Evolutionary conservation across 192 early-diverging fungal genomes (phyloP), one percentile per base, ranked within the genome.

Genomic region (Pecoramyces ruminantium): DNA sequence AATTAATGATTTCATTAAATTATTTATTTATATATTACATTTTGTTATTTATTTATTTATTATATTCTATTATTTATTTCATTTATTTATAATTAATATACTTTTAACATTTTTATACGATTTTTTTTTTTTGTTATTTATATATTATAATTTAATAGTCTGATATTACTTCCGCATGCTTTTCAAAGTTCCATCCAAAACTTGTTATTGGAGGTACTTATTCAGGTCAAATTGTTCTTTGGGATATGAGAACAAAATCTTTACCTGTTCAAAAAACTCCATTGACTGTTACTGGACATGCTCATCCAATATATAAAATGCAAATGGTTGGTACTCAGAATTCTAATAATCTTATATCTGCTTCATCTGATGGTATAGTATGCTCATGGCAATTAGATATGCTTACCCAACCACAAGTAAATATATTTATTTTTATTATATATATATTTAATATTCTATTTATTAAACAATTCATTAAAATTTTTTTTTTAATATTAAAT

Each of bases 361-460:
- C 93, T 28, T 94, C 93, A 78, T 96, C 95, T n/a, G 98, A 99
- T 86, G 98, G 98, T 14, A 86, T 95, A 79, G 92, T 98, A 21
- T 98, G 97, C 85, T 89, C 94, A 38, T 99, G 98, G 98, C 93
- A 94, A 85, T 86, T 98, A 83, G 97, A 99, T 85, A 97, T 96
- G 95, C 87, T 98, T n/a, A 94, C 95, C 12, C 94, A 96, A 81
- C 98, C 98, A 39, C 93, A 95, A 87, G 92, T 90, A 83, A 15
- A 79, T 25, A 28, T 11, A 21, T 21, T 14, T 30, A 21, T 21
- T 39, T 78, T 14, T 13, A 13, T 78, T 29, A 34, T 34, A 13
- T 29, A 78, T 29, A 13, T 78, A 34, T 15, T 34, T 29, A 1
- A 13, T 78, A 25, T 17, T 78, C 2, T 30, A 51, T 51, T 13